Evolutionary conservation across 2,329 filamentous ascomycete species (phyloP).

Genomic region (Dryadomyces quercivorus): DNA sequence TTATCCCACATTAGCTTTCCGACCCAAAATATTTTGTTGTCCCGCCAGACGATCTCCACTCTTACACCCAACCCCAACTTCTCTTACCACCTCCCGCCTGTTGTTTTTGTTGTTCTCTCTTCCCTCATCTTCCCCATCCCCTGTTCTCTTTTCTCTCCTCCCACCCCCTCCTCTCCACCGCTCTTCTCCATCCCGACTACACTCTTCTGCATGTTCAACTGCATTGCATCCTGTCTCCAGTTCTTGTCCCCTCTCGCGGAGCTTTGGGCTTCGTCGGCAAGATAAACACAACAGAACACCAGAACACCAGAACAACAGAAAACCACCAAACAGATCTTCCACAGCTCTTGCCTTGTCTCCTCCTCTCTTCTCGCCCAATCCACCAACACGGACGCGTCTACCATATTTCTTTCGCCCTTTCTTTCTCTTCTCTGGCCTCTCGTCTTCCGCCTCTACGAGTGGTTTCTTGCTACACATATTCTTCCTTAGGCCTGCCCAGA

Average conservation of each 20-base stretch:
- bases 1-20: not conserved
- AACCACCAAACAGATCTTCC: not conserved
- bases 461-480: not conserved
- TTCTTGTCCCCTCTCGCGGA: not conserved
- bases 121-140: not conserved
- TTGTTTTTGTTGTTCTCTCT: constrained; percentile 3
- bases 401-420: not conserved
- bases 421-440: not conserved
- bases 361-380: too few species aligned
- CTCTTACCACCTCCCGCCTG: not conserved
- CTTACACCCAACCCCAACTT: not conserved
- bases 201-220: not conserved
- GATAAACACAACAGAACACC: not conserved
- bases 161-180: not conserved
- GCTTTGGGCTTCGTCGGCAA: not conserved
- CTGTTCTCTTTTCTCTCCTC: not conserved
- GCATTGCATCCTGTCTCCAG: not conserved
- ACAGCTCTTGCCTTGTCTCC: not conserved
- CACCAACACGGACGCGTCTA: not conserved
- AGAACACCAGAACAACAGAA: too few species aligned
- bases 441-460: not conserved
- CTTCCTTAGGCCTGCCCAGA: not conserved
- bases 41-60: constrained; percentile 4
- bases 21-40: constrained; percentile 1
- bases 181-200: not conserved